Evolutionary conservation across 257 asterid genomes (phyloP).

Genomic region (Solanum neorickii): DNA sequence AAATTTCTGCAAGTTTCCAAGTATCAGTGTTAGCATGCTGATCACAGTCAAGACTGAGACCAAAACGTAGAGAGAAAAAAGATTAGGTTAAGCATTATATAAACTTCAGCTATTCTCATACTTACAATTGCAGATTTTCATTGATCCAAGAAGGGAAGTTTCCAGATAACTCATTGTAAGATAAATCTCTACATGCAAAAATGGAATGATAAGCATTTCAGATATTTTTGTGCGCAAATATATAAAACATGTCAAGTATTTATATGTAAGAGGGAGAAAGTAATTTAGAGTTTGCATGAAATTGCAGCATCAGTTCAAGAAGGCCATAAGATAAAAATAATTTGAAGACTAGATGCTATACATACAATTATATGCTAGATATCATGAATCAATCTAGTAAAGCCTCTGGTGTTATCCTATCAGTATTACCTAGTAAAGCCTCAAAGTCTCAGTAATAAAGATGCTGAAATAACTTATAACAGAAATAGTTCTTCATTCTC

Average conservation of each 20-base stretch:
- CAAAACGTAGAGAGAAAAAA: background rate
- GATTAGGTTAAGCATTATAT: background rate
- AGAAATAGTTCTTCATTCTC: background rate
- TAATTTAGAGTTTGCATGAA: background rate
- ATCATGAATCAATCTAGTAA: background rate
- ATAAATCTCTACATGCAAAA: conserved; percentile 42
- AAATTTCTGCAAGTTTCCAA: conserved; percentile 33
- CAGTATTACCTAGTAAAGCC: background rate
- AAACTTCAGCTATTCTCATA: background rate
- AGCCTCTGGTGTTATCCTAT: background rate
- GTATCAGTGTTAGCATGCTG: background rate
- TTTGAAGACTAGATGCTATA: background rate
- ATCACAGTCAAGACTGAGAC: background rate
- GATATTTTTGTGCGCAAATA: background rate
- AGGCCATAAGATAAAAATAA: background rate
- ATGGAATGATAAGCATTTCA: background rate
- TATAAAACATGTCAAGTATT: background rate
- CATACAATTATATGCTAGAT: background rate
- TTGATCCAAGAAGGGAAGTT: conserved; percentile 62
- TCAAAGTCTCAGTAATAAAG: background rate
- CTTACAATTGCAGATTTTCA: conserved; percentile 42
- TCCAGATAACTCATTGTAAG: conserved; percentile 69
- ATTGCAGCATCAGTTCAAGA: background rate
- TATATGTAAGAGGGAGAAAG: background rate
- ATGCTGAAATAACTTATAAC: background rate